Conservation (phyloP, 352 stramenopile genomes). For the Phytophthora constricta region DNA sequence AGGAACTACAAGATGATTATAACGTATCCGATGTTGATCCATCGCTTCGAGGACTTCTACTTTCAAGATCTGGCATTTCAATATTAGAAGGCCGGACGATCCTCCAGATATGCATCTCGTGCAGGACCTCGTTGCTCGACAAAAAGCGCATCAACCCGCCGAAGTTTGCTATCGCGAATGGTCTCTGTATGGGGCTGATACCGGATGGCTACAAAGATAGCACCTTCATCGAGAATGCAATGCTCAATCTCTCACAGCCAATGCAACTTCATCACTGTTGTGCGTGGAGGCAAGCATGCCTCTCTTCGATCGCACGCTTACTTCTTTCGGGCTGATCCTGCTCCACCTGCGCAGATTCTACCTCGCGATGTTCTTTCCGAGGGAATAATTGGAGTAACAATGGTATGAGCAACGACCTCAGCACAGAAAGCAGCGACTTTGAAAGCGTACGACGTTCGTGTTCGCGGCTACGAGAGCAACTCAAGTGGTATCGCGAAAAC, state of each 20-base stretch:
- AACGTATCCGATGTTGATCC: background rate
- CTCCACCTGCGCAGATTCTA: slow-evolving; percentile 2
- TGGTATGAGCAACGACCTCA: slow-evolving; percentile 1
- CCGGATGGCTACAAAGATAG: background rate
- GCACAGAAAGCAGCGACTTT: background rate
- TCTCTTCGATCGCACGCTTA: slow-evolving; percentile 15
- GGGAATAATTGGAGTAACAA: background rate
- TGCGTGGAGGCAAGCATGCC: slow-evolving; percentile 2
- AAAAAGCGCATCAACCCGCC: background rate
- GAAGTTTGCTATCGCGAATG: slow-evolving; percentile 12
- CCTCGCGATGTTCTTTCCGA: background rate
- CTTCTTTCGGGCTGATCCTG: slow-evolving; percentile 11
- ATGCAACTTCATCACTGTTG: slow-evolving; percentile 13
- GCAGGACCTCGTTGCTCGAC: background rate
- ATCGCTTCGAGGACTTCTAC: background rate
- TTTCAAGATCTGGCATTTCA: background rate
- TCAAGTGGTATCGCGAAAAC: slow-evolving; percentile 2
- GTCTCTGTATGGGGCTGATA: background rate
- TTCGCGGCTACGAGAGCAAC: background rate
- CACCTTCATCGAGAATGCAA: slow-evolving; percentile 10
- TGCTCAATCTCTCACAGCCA: slow-evolving; percentile 18
- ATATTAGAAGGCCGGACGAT: background rate
- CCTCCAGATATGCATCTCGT: background rate
- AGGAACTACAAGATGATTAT: background rate
- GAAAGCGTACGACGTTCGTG: slow-evolving; percentile 6